Percentiles rank a stretch among this genome's conserved stretches.
These are phyloP conservation scores for Acanthamoeba lugdunensis DNA, from an alignment of 208 protist species.

Conservation along the genomic window DNA sequence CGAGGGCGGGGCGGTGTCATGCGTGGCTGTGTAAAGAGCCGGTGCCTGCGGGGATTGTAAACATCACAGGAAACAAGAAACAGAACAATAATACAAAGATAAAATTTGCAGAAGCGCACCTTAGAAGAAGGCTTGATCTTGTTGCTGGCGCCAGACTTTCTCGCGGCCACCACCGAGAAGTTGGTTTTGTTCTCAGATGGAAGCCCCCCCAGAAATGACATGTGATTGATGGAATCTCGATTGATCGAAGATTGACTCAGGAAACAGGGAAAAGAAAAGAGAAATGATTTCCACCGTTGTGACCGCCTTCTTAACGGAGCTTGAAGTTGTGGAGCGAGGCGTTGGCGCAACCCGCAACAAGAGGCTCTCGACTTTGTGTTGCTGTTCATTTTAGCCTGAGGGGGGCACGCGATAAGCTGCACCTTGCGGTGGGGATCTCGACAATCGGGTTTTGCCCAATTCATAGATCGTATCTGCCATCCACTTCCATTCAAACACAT, in stretches of 20 bases:
- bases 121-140: background rate
- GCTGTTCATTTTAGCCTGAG: background rate
- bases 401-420: too few species aligned
- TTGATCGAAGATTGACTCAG: background rate
- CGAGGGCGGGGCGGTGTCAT: constrained; percentile 28
- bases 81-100: background rate
- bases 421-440: background rate
- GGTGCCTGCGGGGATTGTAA: background rate
- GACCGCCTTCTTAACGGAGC: background rate
- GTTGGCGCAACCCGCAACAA: background rate
- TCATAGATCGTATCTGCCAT: background rate
- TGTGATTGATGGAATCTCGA: background rate
- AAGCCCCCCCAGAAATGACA: constrained; percentile 10
- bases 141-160: background rate
- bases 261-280: background rate
- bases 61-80: background rate
- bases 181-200: constrained; percentile 26
- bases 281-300: too few species aligned
- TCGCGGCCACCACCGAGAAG: background rate
- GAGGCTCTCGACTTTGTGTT: background rate
- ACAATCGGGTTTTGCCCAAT: background rate
- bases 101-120: background rate
- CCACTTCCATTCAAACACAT: background rate
- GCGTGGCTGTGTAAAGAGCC: constrained; percentile 56
- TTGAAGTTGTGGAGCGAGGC: background rate